Base-by-base conservation (phyloP, 2,329 filamentous ascomycete genomes). In the Nigrospora sphaerica region DNA sequence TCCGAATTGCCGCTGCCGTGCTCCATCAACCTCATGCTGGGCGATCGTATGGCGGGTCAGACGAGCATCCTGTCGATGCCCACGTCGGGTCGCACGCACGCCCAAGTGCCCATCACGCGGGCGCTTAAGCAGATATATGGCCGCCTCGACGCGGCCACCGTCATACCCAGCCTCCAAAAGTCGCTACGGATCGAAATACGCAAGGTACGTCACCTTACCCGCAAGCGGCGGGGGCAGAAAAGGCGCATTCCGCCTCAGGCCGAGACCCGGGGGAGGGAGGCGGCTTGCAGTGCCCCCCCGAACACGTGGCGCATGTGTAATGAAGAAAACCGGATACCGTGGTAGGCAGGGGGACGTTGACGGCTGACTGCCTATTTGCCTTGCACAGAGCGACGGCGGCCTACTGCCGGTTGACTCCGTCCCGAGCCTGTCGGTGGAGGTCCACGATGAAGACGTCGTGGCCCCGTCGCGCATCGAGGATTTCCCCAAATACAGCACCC, bases 41-140 rank as follows among this genome's bases (percentile, higher is more conserved):
- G 52, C 4, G 55, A 54, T 2, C 19, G 47, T 4, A 49, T 57
- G 19, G 59, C 62, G 19, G 68, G 66, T 14, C 58, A 57, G 32
- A 59, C 65, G 50, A 52, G 57, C 18, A 48, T 72, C 14, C 57
- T 72, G 13, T 51, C 49, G 14, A 67, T 70, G 65, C 70, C 69
- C 6, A 52, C 32, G 41, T 47, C 47, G 12, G 67, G 67, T 12
- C 46, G 49, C 18, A 59, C 57, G 32, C 57, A 64, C 50, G 58
- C 65, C 12, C 52, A 60, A 38, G 56, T 68, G 31, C 58, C 64
- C 1, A 57, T 70, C n/a, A 51, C 42, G 13, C 47, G 50, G 32
- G 50, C 42, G 2, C 34, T 56, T 28, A 12, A 17, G 28, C 28
- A 39, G 14, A 28, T 28, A 17, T 6, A 39, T 17, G 16, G 19